Conservation (phyloP, 2,329 filamentous ascomycete species). For the Parastagonospora nodorum region DNA sequence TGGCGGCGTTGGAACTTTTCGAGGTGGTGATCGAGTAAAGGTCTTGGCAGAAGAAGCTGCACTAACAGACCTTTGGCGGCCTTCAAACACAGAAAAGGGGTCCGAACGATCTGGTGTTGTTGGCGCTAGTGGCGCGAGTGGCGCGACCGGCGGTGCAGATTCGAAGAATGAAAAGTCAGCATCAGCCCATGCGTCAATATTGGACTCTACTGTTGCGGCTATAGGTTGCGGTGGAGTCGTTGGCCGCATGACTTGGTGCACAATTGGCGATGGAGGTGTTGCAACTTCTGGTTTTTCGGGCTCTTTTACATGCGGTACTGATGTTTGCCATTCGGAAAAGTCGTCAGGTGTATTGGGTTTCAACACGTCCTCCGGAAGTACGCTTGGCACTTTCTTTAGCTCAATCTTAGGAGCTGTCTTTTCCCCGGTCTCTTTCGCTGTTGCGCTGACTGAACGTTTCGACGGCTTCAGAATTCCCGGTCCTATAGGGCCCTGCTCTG, state of each 20-base stretch:
- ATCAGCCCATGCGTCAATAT: slow-evolving; percentile 16
- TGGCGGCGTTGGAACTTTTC: slow-evolving; percentile 17
- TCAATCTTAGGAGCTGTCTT: background rate
- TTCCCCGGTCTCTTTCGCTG: slow-evolving; percentile 9
- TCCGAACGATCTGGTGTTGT: slow-evolving; percentile 16
- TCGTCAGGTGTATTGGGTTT: background rate
- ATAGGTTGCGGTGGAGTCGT: slow-evolving; percentile 10
- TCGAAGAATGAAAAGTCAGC: slow-evolving; percentile 40
- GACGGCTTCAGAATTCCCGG: slow-evolving; percentile 32
- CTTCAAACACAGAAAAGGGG: slow-evolving; percentile 34
- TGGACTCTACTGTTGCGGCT: slow-evolving; percentile 5
- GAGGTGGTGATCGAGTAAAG: slow-evolving; percentile 25
- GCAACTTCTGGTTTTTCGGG: background rate
- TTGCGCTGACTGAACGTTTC: slow-evolving; percentile 15
- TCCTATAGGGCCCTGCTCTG: slow-evolving; percentile 36
- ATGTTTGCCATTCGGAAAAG: slow-evolving; percentile 6
- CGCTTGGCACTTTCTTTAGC: background rate
- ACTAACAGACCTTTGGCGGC: slow-evolving; percentile 12
- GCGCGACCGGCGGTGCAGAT: slow-evolving; percentile 14
- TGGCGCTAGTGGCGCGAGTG: slow-evolving; percentile 1
- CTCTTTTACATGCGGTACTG: background rate
- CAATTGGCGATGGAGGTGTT: background rate
- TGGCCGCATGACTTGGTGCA: slow-evolving; percentile 1
- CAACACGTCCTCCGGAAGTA: background rate
- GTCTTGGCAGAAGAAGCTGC: slow-evolving; percentile 15